Base-by-base conservation (phyloP, 306 rosid genomes). In the Glycine latifolia region DNA sequence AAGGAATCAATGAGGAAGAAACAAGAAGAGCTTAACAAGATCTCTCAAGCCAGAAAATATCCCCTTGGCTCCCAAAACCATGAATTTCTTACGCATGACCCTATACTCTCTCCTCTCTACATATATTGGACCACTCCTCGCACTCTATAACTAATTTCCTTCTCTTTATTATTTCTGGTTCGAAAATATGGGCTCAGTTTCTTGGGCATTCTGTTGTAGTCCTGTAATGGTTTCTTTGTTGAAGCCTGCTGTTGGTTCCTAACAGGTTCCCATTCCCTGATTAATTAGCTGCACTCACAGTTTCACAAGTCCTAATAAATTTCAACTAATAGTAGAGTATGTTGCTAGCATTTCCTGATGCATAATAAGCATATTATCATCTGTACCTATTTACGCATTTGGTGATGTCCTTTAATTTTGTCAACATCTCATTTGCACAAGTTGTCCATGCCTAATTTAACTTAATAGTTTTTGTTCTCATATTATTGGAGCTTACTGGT, bases 401-500 rank as follows among this genome's bases (percentile, higher is more conserved):
- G 10, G 9, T 35, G 4, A 13, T 33, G 43, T 20, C 60, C 43
- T 49, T 26, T 48, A 48, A 70, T 70, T 70, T 49, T 49, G 6
- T 20, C 10, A 46, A 15, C 58, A 20, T 26, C 17, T 10, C 75
- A 47, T 15, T 48, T 70, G 58, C 59, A 47, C 53, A 26, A 31
- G 54, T 7, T 67, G 35, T 16, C 37, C 73, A 44, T 44, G 3
- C 54, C 5, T 47, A 69, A 47, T 69, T 44, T 69, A 17, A 20
- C 17, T 20, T 47, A 5, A 48, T 39, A 20, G 56, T 69, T 16
- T 44, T 48, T 49, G 17, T 35, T 73, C 35, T n/a, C n/a, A 12
- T 15, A 73, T 9, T 37, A 53, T 37, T 54, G 66, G 37, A 54
- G 49, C 77, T 73, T 37, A n/a, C 37, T 54, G 66, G 37, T 35